A percentile compares a stretch with the other conserved stretches of the same genome.
Conservation (phyloP, 208 protist species). For the Leishmania gerbilli region DNA sequence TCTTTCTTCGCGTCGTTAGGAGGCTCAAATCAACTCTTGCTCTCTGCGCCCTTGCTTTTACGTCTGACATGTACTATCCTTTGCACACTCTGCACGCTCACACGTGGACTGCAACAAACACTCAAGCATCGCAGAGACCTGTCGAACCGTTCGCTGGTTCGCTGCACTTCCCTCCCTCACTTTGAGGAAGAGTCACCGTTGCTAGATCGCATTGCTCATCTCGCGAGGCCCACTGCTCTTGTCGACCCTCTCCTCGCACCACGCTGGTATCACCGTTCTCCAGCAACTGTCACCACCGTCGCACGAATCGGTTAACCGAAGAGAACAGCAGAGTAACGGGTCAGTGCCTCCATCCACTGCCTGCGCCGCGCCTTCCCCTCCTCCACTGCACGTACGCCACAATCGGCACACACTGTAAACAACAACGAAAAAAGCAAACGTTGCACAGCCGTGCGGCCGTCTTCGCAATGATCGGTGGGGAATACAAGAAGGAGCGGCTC, state of each 20-base stretch:
- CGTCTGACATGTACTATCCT: neutral
- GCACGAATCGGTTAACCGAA: neutral
- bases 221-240: neutral
- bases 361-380: neutral
- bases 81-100: neutral
- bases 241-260: neutral
- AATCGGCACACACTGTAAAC: neutral
- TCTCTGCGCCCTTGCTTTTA: neutral
- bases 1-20: too few relatives aligned
- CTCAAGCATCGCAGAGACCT: neutral
- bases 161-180: neutral
- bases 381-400: neutral
- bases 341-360: neutral
- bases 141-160: conserved; percentile 10
- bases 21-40: neutral
- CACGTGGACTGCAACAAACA: too few relatives aligned
- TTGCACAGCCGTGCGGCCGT: too few relatives aligned
- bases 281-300: neutral
- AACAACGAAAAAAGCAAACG: neutral
- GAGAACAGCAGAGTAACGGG: neutral
- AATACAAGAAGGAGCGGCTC: conserved; percentile 90
- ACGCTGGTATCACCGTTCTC: neutral
- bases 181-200: neutral
- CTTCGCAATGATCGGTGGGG: conserved; percentile 77
- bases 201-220: neutral